Percentiles rank a stretch among this genome's conserved stretches.
Conservation (phyloP, 2,329 filamentous ascomycete species). For the Monosporascus sp. region DNA sequence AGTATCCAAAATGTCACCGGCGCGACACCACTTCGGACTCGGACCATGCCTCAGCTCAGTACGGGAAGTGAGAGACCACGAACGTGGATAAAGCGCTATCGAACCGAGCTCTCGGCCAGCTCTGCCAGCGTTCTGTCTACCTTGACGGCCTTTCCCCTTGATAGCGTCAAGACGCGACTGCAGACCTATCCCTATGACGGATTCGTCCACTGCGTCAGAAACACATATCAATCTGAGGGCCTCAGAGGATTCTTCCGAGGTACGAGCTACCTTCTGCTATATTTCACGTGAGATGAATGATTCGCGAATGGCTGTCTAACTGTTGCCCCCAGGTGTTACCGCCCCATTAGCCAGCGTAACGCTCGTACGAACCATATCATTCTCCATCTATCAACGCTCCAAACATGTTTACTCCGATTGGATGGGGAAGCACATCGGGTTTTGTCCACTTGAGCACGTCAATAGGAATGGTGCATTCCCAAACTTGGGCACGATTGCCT, state of each 20-base stretch:
- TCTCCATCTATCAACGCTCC: slow-evolving; percentile 73
- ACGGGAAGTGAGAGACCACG: slow-evolving; percentile 27
- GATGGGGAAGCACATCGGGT: slow-evolving; percentile 60
- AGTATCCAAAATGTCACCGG: slow-evolving; percentile 38
- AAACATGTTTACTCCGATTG: slow-evolving; percentile 69
- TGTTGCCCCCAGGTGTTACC: slow-evolving; percentile 53
- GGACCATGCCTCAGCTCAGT: slow-evolving; percentile 38
- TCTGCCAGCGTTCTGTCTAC: slow-evolving; percentile 74
- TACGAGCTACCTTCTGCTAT: slow-evolving; percentile 31
- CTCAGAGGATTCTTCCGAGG: slow-evolving; percentile 75
- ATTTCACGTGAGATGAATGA: not conserved
- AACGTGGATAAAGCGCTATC: slow-evolving; percentile 67
- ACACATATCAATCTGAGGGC: slow-evolving; percentile 72
- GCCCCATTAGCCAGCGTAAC: slow-evolving; percentile 78
- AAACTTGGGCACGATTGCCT: slow-evolving; percentile 66
- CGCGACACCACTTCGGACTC: slow-evolving; percentile 30
- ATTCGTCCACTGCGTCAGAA: slow-evolving; percentile 67
- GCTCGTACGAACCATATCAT: slow-evolving; percentile 70
- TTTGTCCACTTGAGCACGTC: slow-evolving; percentile 68
- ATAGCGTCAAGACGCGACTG: slow-evolving; percentile 87
- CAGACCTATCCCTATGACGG: slow-evolving; percentile 77
- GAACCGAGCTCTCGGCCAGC: slow-evolving; percentile 75
- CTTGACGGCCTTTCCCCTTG: slow-evolving; percentile 75
- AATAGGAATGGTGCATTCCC: slow-evolving; percentile 67
- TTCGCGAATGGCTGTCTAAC: slow-evolving; percentile 15